These are phyloP conservation scores for Monosporascus sp. DNA, from an alignment of 2,329 filamentous ascomycete genomes.

Conservation along the genomic window DNA sequence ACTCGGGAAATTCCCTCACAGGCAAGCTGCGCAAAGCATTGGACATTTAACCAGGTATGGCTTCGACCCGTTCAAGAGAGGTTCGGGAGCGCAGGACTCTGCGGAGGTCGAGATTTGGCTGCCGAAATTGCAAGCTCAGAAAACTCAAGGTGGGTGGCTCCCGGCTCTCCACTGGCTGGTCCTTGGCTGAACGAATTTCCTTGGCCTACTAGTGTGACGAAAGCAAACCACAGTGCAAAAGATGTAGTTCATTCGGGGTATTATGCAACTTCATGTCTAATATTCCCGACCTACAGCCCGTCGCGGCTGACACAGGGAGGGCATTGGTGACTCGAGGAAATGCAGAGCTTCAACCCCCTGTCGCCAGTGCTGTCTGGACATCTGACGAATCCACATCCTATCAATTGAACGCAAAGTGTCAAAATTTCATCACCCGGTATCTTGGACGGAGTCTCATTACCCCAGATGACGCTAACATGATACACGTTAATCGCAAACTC, in stretches of 20 bases:
- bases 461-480: constrained; percentile 32
- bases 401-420: constrained; percentile 33
- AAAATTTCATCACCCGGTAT: constrained; percentile 37
- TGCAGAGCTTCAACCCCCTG: constrained; percentile 15
- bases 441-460: constrained; percentile 31
- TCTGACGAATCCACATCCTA: constrained; percentile 26
- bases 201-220: constrained; percentile 38
- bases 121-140: constrained; percentile 46
- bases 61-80: background rate
- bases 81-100: constrained; percentile 3
- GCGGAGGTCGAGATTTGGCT: constrained; percentile 39
- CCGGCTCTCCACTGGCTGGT: background rate
- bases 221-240: constrained; percentile 35
- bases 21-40: background rate
- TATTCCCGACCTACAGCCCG: constrained; percentile 32
- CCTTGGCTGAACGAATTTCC: constrained; percentile 1
- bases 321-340: constrained; percentile 11
- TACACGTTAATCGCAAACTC: constrained; percentile 32
- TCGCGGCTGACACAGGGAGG: constrained; percentile 17
- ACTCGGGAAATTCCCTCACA: background rate
- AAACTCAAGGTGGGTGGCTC: constrained; percentile 37
- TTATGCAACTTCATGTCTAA: constrained; percentile 36
- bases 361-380: constrained; percentile 17
- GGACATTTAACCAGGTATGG: background rate
- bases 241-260: constrained; percentile 37